A percentile compares a stretch with the other conserved stretches of the same genome.
Conservation (phyloP, 306 rosid species). For the Vigna mungo region DNA sequence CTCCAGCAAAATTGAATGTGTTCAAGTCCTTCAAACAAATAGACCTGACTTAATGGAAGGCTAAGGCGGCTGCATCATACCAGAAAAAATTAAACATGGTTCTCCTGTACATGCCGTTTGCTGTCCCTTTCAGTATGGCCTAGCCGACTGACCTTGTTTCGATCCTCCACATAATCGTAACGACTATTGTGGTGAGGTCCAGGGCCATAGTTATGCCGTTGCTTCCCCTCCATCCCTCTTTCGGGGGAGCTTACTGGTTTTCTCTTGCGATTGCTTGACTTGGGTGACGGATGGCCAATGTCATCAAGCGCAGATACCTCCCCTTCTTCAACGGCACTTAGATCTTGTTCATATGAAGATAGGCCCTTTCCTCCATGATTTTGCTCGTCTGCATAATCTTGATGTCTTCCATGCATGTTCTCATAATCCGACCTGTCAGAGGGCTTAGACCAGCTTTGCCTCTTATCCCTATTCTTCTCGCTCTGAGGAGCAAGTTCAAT, state of each 20-base stretch:
- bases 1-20: slow-evolving; percentile 43
- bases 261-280: slow-evolving; percentile 73
- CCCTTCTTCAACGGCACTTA: slow-evolving; percentile 84
- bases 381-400: slow-evolving; percentile 64
- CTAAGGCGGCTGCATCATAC: slow-evolving; percentile 14
- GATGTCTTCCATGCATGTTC: slow-evolving; percentile 64
- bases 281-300: slow-evolving; percentile 61
- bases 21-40: slow-evolving; percentile 38
- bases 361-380: slow-evolving; percentile 48
- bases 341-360: slow-evolving; percentile 55
- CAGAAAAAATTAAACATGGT: slow-evolving; percentile 53
- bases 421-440: slow-evolving; percentile 67
- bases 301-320: slow-evolving; percentile 68
- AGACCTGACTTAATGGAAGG: slow-evolving; percentile 21
- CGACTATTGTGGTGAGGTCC: slow-evolving; percentile 62
- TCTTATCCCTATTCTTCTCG: slow-evolving; percentile 78
- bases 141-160: slow-evolving; percentile 54
- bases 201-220: slow-evolving; percentile 56
- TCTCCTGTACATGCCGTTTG: slow-evolving; percentile 75
- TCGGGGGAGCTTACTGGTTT: slow-evolving; percentile 77
- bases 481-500: slow-evolving; percentile 78
- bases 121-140: slow-evolving; percentile 71
- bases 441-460: slow-evolving; percentile 80
- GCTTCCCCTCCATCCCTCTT: slow-evolving; percentile 63
- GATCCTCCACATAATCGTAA: slow-evolving; percentile 56